Evolutionary conservation across 2,329 filamentous ascomycete genomes (phyloP), one percentile per base, ranked within the genome.

Genomic region (Fusarium kyushuense): DNA sequence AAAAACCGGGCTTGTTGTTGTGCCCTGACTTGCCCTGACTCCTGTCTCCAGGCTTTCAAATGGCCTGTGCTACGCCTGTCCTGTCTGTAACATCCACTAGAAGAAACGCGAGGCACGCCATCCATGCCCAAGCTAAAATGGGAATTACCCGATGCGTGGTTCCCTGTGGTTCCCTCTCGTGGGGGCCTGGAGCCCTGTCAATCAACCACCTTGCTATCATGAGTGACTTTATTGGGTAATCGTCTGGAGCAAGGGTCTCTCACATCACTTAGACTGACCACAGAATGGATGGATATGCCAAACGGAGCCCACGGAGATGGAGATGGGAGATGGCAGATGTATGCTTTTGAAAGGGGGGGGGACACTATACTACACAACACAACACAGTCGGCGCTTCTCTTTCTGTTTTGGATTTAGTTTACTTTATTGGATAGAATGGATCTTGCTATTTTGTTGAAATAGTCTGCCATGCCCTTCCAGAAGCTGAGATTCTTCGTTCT

Each of bases 171-270:
- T 38, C 35, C 33, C 38, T 46, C 54, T 73, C 69, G 71, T 73
- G 71, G 71, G 71, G 71, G 71, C 58, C 57, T 70, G 52, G 53
- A 67, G 51, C 69, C 71, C 71, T 74, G 70, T 73, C 71, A 68
- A 73, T 73, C 61, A 42, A 62, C 54, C 71, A 73, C 71, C 71
- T 63, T 71, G 67, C 63, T 63, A 72, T 72, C 67, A 66, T 72
- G 67, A 69, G 61, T 65, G 65, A 72, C 60, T 62, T 59, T 61
- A 74, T 74, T 73, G 70, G 71, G 69, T 63, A 65, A 68, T 56
- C 14, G 29, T 27, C 27, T 56, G 55, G 51, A 41, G 51, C 51
- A 58, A 61, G 54, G 56, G 43, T 51, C 49, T 62, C 33, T 36
- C 23, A 27, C 33, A 23, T 36, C 23, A 27, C 33, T 29, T 38